Evolutionary conservation across 2,329 filamentous ascomycete genomes (phyloP), one percentile per base, ranked within the genome.

Genomic region (Claviceps lovelessii): DNA sequence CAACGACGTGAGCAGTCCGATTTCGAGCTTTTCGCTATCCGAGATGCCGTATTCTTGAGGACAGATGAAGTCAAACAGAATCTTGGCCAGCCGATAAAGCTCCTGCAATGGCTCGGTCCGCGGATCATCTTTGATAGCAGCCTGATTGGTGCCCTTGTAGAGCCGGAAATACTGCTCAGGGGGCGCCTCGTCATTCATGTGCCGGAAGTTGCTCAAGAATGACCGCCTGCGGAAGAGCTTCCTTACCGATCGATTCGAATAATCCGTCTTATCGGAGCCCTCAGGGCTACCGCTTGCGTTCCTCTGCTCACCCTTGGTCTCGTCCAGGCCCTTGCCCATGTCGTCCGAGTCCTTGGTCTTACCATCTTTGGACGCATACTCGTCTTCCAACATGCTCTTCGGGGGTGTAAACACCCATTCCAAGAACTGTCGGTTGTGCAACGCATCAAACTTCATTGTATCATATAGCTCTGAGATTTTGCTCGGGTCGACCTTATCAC

Each of bases 391-490:
- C 71, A 95, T 88, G 56, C 76, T 78, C 63, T 82, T 84, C 39
- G 88, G 84, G 1, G 93, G 93, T 17, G 90, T 95, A 62, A 98
- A 98, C 0, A 96, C 86, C 88, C 93, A 97, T 68, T 98, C 93
- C 4, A 98, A 74, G 64, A 98, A 98, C 58, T 90, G 88, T 2
- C 93, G 84, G 66, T 98, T 98, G 70, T 98, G 94, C 15, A 98
- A 76, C 1, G 93, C 93, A 68, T 98, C 93, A 60, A 97, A 98
- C 70, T 98, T 98, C 93, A 98, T 97, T 23, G 91, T 97, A 68
- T 98, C 93, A 68, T 98, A 98, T 3, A 98, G 79, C 72, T 98
- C 93, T 5, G 90, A 96, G 58, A 98, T 91, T 73, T 98, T 98
- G 76, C 90, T 95, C 19, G 94, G 94, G 68, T 98, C 93, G 19